These are phyloP conservation scores for Diaporthe caulivora DNA, from an alignment of 2,329 filamentous ascomycete genomes.

Conservation along the genomic window DNA sequence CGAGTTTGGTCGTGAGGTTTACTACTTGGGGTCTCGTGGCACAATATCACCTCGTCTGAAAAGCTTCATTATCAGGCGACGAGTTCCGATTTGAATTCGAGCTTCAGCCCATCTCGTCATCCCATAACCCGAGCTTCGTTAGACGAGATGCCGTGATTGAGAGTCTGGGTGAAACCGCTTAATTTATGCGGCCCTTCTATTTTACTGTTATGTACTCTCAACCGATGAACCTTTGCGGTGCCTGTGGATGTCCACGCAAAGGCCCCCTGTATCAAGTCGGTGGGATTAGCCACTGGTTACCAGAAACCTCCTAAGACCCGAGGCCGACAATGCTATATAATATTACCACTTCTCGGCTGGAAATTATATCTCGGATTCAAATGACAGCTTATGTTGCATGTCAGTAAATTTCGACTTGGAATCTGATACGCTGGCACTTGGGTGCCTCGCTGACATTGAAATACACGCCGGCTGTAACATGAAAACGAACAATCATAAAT, in stretches of 20 bases:
- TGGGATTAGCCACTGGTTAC: accelerated
- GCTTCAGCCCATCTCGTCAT: not conserved
- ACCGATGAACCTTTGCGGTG: not conserved
- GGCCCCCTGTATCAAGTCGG: not conserved
- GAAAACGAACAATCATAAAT: not conserved
- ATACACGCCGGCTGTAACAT: not conserved
- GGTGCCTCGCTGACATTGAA: not conserved
- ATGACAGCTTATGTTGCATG: not conserved
- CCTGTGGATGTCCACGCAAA: not conserved
- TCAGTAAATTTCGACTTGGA: not conserved
- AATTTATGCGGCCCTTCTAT: not conserved
- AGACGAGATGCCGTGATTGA: slow-evolving; percentile 7
- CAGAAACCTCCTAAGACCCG: not conserved
- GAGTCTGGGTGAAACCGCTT: not conserved
- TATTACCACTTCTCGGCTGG: not conserved
- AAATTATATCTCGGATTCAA: not conserved
- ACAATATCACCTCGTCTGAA: not conserved
- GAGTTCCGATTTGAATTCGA: slow-evolving; percentile 6
- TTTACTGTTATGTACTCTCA: not conserved
- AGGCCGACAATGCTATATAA: not conserved
- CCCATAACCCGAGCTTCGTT: slow-evolving; percentile 1
- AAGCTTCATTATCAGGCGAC: not conserved
- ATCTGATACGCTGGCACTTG: not conserved
- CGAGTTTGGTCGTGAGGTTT: not conserved
- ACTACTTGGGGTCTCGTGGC: not conserved